Conservation (phyloP, 1,284 basidiomycete genomes). For the Athelia sp. region DNA sequence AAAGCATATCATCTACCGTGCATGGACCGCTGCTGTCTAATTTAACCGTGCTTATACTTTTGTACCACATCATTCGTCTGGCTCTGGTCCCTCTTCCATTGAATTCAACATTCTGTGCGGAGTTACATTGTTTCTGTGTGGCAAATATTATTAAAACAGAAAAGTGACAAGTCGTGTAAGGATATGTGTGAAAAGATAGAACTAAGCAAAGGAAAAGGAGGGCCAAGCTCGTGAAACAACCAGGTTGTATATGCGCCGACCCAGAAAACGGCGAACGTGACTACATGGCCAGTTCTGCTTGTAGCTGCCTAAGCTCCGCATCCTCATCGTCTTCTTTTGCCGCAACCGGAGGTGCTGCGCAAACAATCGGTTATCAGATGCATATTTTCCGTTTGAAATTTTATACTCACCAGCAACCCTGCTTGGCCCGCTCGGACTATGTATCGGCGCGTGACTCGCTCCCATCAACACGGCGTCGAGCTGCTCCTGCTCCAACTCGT, state of each 20-base stretch:
- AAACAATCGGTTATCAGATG: neutral
- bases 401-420: slow-evolving; percentile 53
- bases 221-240: neutral
- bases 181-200: slow-evolving; percentile 3
- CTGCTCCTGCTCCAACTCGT: slow-evolving; percentile 88
- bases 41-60: slow-evolving; percentile 32
- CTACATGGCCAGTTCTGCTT: slow-evolving; percentile 89
- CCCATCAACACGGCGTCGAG: slow-evolving; percentile 85
- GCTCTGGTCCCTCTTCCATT: neutral
- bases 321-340: slow-evolving; percentile 91
- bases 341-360: slow-evolving; percentile 30
- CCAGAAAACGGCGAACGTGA: neutral
- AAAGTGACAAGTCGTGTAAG: neutral
- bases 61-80: neutral
- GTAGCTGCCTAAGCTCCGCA: slow-evolving; percentile 85
- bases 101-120: neutral
- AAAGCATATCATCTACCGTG: neutral
- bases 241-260: neutral
- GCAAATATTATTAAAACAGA: neutral
- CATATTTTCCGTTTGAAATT: neutral
- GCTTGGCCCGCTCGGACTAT: slow-evolving; percentile 68
- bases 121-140: neutral
- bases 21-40: slow-evolving; percentile 23
- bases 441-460: slow-evolving; percentile 88
- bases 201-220: neutral